These are phyloP conservation scores for Entoloma clypeatum DNA, from an alignment of 1,284 basidiomycete species.

Conservation along the genomic window DNA sequence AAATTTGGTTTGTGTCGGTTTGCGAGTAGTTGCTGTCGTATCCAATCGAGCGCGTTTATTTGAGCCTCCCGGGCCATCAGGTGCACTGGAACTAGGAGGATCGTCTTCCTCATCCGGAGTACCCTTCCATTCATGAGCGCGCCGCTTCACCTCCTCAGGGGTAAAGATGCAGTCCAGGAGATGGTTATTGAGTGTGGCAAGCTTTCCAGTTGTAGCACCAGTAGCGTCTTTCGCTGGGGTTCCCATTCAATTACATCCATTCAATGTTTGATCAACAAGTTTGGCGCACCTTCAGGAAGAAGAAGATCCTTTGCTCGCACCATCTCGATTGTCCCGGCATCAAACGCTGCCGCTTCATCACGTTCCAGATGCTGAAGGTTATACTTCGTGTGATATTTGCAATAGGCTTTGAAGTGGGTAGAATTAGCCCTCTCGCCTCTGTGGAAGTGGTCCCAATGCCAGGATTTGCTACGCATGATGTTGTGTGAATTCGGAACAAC, in stretches of 20 bases:
- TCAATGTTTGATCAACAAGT: too few species aligned
- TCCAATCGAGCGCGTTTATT: neutral
- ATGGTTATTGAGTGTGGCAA: neutral
- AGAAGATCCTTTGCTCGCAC: neutral
- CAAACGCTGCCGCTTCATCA: neutral
- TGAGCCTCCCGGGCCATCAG: neutral
- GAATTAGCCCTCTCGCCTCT: neutral
- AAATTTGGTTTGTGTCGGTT: neutral
- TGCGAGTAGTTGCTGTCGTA: too few species aligned
- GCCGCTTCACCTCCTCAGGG: neutral
- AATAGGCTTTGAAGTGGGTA: neutral
- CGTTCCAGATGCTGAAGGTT: neutral
- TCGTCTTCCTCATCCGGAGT: too few species aligned
- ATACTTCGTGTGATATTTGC: neutral
- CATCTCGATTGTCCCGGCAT: neutral
- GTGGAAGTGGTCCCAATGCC: slow-evolving; percentile 1
- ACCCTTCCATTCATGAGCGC: neutral
- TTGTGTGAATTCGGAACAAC: too few species aligned
- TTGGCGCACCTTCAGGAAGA: too few species aligned
- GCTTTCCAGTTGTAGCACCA: neutral
- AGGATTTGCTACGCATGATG: neutral
- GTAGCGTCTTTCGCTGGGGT: too few species aligned
- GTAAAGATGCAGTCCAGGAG: neutral
- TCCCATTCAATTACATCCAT: too few species aligned
- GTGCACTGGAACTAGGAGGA: too few species aligned